A percentile compares a stretch with the other conserved stretches of the same genome.
phyloP scores from a whole-genome alignment of 106 monocot species.

The Dioscorea dumetorum region DNA sequence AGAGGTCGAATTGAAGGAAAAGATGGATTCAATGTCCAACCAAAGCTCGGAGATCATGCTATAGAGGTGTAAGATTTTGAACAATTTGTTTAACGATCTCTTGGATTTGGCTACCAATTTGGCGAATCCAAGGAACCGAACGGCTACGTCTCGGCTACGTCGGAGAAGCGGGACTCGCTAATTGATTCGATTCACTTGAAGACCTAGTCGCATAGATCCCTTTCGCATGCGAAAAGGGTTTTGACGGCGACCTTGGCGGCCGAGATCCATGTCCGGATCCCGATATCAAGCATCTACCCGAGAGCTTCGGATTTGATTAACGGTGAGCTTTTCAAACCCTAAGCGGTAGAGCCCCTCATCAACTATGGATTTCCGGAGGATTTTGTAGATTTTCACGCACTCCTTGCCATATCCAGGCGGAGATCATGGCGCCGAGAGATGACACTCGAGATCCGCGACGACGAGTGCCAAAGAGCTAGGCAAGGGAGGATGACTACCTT shows the following conservation, averaged over 20 bases:
- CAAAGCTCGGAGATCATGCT: conserved; percentile 25
- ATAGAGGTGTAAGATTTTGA: conserved; percentile 53
- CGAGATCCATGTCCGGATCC: neutral
- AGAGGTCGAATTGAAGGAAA: conserved; percentile 29
- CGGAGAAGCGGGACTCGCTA: conserved; percentile 28
- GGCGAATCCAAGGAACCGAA: conserved; percentile 28
- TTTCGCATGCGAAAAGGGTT: conserved; percentile 43
- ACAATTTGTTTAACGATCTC: conserved; percentile 38
- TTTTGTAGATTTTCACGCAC: too few relatives aligned
- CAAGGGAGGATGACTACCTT: too few relatives aligned
- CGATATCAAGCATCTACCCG: too few relatives aligned
- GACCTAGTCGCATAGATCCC: conserved; percentile 35
- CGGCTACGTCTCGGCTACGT: conserved; percentile 26
- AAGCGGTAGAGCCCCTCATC: conserved; percentile 33
- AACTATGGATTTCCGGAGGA: conserved; percentile 44
- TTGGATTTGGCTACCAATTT: conserved; percentile 28
- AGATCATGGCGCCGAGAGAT: conserved; percentile 41
- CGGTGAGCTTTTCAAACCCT: conserved; percentile 18
- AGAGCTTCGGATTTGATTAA: too few relatives aligned
- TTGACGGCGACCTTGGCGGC: conserved; percentile 17
- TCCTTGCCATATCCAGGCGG: conserved; percentile 12
- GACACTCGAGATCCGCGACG: neutral
- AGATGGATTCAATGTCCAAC: conserved; percentile 39
- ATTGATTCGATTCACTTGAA: conserved; percentile 27
- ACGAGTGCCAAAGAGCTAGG: too few relatives aligned